Conservation (phyloP, 2,329 filamentous ascomycete genomes). For the Alternaria arborescens region DNA sequence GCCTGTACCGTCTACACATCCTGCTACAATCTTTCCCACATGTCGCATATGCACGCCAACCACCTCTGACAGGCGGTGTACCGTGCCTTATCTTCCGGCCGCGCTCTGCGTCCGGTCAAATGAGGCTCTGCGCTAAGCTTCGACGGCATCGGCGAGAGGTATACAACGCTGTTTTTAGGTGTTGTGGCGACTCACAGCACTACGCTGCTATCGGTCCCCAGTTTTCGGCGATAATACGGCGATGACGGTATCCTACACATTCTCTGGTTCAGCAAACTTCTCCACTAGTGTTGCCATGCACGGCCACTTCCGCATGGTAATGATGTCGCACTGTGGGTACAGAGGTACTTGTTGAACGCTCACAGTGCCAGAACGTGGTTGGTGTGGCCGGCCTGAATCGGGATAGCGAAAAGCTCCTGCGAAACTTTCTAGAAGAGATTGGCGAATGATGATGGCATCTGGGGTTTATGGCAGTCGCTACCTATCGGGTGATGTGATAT, state of each 20-base stretch:
- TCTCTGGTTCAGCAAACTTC: constrained; percentile 37
- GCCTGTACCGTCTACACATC: constrained; percentile 13
- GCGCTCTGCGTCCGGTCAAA: constrained; percentile 28
- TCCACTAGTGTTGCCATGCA: constrained; percentile 31
- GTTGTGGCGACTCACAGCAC: constrained; percentile 37
- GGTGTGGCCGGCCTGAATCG: constrained; percentile 34
- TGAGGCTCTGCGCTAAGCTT: constrained; percentile 31
- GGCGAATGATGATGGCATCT: constrained; percentile 33
- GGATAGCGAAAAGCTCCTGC: constrained; percentile 26
- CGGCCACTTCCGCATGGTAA: constrained; percentile 29
- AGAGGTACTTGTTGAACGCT: constrained; percentile 36
- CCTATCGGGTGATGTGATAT: constrained; percentile 28
- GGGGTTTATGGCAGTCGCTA: constrained; percentile 17
- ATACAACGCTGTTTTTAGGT: constrained; percentile 14
- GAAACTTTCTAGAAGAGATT: constrained; percentile 26
- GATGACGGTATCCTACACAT: constrained; percentile 39
- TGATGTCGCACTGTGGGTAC: constrained; percentile 43
- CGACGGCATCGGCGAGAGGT: constrained; percentile 28
- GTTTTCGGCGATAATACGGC: constrained; percentile 34
- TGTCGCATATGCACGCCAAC: constrained; percentile 18
- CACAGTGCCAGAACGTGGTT: constrained; percentile 15
- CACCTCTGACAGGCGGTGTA: constrained; percentile 22
- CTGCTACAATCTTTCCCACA: constrained; percentile 17
- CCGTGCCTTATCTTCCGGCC: constrained; percentile 30
- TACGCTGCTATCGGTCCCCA: constrained; percentile 31